Conservation (phyloP, 345 rosid species). For the Carallia pectinifolia region DNA sequence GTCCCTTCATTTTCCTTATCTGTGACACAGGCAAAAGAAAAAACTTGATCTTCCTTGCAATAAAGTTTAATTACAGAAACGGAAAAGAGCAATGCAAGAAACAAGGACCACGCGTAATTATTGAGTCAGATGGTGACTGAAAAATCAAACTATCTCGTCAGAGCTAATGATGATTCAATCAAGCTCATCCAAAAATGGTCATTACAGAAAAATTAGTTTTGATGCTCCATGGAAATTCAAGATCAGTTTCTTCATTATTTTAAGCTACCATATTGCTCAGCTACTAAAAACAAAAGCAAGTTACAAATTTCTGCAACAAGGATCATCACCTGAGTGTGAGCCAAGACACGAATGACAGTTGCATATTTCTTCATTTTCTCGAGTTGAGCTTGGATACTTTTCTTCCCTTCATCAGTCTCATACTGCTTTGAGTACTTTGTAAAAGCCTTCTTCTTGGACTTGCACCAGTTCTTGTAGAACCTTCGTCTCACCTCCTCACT, state of each 20-base stretch:
- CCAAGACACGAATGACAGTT: constrained; percentile 71
- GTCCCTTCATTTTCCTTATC: constrained; percentile 86
- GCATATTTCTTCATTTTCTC: constrained; percentile 83
- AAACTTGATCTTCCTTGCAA: background rate
- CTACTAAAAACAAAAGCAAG: background rate
- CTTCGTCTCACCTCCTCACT: constrained; percentile 78
- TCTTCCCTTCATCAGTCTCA: constrained; percentile 71
- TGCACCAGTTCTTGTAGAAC: constrained; percentile 86
- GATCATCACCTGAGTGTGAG: constrained; percentile 69
- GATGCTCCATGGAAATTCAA: no score
- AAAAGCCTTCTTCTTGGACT: constrained; percentile 92
- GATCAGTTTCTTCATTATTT: no score
- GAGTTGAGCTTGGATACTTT: constrained; percentile 54
- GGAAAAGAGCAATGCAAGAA: background rate
- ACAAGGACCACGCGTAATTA: no score
- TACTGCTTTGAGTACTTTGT: constrained; percentile 55
- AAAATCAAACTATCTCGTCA: no score
- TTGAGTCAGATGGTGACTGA: no score
- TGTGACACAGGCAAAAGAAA: constrained; percentile 9
- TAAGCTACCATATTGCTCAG: no score
- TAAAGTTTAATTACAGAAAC: background rate
- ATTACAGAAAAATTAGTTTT: no score
- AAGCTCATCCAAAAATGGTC: no score
- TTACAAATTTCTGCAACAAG: background rate
- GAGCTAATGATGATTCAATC: no score